phyloP scores from a whole-genome alignment of 1,139 yeast genomes.

The Groenewaldozyma auringiensis region DNA sequence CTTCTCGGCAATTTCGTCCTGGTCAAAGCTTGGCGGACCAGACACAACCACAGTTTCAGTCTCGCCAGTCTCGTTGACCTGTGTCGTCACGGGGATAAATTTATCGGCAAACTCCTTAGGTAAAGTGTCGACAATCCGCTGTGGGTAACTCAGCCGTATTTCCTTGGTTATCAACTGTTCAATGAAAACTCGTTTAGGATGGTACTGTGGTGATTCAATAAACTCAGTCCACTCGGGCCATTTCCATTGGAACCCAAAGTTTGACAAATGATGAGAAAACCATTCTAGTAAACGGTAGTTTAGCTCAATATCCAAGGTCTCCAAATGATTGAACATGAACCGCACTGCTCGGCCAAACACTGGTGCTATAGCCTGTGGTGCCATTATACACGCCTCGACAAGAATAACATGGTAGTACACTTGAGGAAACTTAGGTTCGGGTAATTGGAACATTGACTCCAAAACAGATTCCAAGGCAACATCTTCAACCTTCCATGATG shows the following conservation, averaged over 20 bases:
- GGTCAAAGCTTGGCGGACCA: not conserved
- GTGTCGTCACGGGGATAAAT: conserved; percentile 40
- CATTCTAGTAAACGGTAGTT: conserved; percentile 73
- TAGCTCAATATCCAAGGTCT: conserved; percentile 66
- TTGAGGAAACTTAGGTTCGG: conserved; percentile 54
- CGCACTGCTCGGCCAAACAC: conserved; percentile 92
- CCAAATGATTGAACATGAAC: conserved; percentile 64
- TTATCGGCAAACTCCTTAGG: conserved; percentile 58
- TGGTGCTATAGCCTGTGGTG: conserved; percentile 89
- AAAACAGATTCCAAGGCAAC: conserved; percentile 77
- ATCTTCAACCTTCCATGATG: conserved; percentile 89
- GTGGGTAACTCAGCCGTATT: conserved; percentile 63
- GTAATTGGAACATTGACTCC: conserved; percentile 69
- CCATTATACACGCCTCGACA: conserved; percentile 78
- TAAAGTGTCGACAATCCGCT: conserved; percentile 65
- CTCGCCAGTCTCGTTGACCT: conserved; percentile 31
- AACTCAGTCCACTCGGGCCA: conserved; percentile 81
- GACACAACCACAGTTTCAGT: conserved; percentile 30
- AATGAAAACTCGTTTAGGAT: conserved; percentile 71
- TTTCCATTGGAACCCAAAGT: conserved; percentile 94
- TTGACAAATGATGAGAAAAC: conserved; percentile 90
- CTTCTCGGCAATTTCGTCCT: conserved; percentile 30
- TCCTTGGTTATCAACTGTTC: conserved; percentile 78
- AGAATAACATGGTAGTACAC: conserved; percentile 83
- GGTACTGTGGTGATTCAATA: conserved; percentile 36